phyloP scores from a whole-genome alignment of 2,329 filamentous ascomycete species.

The Spiromastix sp. region DNA sequence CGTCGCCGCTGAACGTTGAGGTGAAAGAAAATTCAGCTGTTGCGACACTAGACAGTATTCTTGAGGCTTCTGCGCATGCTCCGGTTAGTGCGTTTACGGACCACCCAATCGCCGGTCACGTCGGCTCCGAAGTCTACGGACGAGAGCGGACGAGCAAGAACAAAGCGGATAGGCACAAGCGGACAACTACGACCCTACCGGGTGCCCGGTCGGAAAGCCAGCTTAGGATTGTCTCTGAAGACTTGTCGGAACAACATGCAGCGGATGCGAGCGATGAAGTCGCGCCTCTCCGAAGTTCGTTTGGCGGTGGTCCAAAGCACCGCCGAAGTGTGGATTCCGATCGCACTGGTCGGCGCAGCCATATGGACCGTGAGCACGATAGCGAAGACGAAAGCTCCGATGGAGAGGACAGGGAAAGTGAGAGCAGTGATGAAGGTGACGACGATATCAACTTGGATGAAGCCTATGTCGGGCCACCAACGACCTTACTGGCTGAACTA shows the following conservation, averaged over 20 bases:
- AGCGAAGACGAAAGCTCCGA: constrained; percentile 15
- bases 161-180: constrained; percentile 14
- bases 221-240: constrained; percentile 8
- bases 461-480: constrained; percentile 60
- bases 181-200: background rate
- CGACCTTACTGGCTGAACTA: constrained; percentile 83
- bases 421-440: constrained; percentile 35
- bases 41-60: constrained; percentile 78
- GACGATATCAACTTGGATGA: constrained; percentile 34
- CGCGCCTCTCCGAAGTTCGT: constrained; percentile 10
- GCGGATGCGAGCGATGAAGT: constrained; percentile 10
- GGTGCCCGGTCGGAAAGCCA: constrained; percentile 15
- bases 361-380: constrained; percentile 10
- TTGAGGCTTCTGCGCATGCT: constrained; percentile 78
- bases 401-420: constrained; percentile 13
- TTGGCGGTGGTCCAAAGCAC: constrained; percentile 11
- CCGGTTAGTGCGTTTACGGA: constrained; percentile 89
- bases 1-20: constrained; percentile 44
- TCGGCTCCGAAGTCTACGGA: constrained; percentile 70
- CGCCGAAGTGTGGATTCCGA: constrained; percentile 6
- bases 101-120: constrained; percentile 67
- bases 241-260: constrained; percentile 13
- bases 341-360: background rate
- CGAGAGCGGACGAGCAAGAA: constrained; percentile 20
- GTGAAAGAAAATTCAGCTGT: constrained; percentile 70